phyloP scores from a whole-genome alignment of 805 yeast genomes.

The Zygosaccharomyces rouxii region DNA sequence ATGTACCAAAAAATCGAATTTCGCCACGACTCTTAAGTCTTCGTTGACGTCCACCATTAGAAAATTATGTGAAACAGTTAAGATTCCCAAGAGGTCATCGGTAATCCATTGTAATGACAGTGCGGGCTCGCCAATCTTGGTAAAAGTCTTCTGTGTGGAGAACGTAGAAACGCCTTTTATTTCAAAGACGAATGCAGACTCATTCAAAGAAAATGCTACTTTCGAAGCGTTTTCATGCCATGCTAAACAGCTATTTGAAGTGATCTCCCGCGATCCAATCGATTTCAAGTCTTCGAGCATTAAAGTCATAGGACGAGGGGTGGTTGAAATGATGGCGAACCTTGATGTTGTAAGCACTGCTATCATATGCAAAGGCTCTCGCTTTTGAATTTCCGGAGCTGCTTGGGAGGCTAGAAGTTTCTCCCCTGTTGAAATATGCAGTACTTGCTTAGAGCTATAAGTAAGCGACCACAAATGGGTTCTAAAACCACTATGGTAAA shows the following conservation, averaged over 20 bases:
- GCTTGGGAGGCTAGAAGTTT: constrained; percentile 11
- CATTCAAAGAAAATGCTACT: constrained; percentile 22
- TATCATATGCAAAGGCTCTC: constrained; percentile 13
- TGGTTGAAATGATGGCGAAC: constrained; percentile 20
- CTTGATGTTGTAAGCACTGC: constrained; percentile 25
- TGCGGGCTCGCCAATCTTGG: constrained; percentile 16
- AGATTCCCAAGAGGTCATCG: constrained; percentile 17
- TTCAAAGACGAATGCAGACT: constrained; percentile 8
- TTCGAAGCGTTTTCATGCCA: constrained; percentile 19
- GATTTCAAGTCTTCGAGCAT: constrained; percentile 9
- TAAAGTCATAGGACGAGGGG: constrained; percentile 11
- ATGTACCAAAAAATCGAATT: constrained; percentile 25
- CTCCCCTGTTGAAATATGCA: constrained; percentile 15
- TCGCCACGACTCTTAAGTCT: constrained; percentile 13
- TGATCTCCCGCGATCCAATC: neutral
- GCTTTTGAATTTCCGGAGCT: constrained; percentile 10
- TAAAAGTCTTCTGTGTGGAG: neutral
- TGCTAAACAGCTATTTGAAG: constrained; percentile 12
- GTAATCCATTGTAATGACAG: constrained; percentile 27
- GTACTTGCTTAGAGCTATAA: constrained; percentile 20
- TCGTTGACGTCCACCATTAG: constrained; percentile 17
- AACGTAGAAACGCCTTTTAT: neutral
- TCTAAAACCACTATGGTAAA: constrained; percentile 60
- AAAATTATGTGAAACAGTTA: constrained; percentile 30
- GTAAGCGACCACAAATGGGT: constrained; percentile 33